These are phyloP conservation scores for Raffaelea arxii DNA, from an alignment of 2,329 filamentous ascomycete genomes.

Conservation along the genomic window DNA sequence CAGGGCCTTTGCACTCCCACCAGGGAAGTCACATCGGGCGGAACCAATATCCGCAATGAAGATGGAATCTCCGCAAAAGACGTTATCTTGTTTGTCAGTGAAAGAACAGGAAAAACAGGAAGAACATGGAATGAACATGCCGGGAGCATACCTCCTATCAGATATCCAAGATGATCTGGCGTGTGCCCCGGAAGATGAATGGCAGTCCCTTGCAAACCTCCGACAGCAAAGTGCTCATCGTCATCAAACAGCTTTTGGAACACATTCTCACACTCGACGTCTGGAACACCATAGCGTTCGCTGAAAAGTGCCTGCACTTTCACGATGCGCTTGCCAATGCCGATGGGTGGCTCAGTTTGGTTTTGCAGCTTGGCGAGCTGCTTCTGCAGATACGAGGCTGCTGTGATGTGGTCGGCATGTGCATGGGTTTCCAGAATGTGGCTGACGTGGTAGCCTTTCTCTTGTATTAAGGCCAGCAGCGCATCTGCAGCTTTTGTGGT, in stretches of 20 bases:
- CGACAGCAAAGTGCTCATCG: constrained; percentile 42
- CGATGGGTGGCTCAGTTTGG: constrained; percentile 26
- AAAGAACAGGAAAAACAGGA: background rate
- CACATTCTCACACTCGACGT: constrained; percentile 29
- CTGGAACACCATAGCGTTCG: constrained; percentile 33
- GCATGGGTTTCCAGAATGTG: constrained; percentile 53
- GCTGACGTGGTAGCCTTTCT: constrained; percentile 36
- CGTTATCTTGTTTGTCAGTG: constrained; percentile 16
- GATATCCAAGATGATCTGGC: constrained; percentile 50
- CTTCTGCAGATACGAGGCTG: constrained; percentile 46
- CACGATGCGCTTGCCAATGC: constrained; percentile 45
- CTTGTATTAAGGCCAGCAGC: constrained; percentile 32
- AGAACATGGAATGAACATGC: background rate
- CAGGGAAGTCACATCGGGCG: constrained; percentile 45
- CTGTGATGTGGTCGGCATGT: constrained; percentile 52
- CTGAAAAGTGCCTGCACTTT: constrained; percentile 42
- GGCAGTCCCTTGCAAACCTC: constrained; percentile 31
- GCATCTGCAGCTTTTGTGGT: constrained; percentile 42
- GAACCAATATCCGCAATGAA: constrained; percentile 43
- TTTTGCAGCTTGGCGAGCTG: constrained; percentile 26
- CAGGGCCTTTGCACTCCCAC: constrained; percentile 33
- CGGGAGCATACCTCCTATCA: constrained; percentile 35
- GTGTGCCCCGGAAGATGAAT: constrained; percentile 52
- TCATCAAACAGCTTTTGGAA: constrained; percentile 47
- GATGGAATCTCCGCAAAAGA: constrained; percentile 44